Evolutionary conservation across 805 yeast species (phyloP), one percentile per base, ranked within the genome.

Genomic region (Clavispora fructus): DNA sequence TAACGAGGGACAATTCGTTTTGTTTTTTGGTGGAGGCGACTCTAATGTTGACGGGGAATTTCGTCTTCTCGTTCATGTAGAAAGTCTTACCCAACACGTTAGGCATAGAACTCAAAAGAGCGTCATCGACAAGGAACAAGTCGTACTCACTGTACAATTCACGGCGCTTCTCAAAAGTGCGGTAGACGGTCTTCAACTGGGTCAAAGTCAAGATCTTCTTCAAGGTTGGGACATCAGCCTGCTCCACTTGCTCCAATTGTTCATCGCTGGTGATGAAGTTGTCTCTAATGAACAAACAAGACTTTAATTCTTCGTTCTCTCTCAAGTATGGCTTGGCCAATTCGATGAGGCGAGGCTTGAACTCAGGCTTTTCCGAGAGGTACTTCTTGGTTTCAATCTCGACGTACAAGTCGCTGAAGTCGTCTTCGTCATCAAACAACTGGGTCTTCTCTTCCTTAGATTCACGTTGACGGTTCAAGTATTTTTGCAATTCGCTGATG

Each of bases 101-200:
- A 41, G 99, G 99, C 67, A 94, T 75, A 49, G 87, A 73, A 27
- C 90, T 80, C 44, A 89, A 73, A 40, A 92, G 72, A 32, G 84
- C 82, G 51, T 90, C 96, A 67, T 94, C 99, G 44, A 88, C 83
- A 38, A 94, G 62, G 64, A 94, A 87, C 50, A 89, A 54, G 57
- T 90, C 95, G 61, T 79, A 87, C 48, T 80, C 82, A 13, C 74
- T 63, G 38, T 76, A 66, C 49, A 94, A 79, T 51, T 82, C 83
- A 63, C 97, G 82, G 64, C 90, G 83, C 49, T 90, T 83, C 66
- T 94, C 97, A 58, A 71, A 94, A n/a, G 87, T 80, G 69, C 89
- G 89, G 75, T 82, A 92, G 50, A 84, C 85, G 30, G 90, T 87
- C 64, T 88, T 88, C 52, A 94, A 74, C 55, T 89, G 85, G 40